These are phyloP conservation scores for Pyricularia pennisetigena DNA, from an alignment of 2,329 filamentous ascomycete genomes.

Conservation along the genomic window DNA sequence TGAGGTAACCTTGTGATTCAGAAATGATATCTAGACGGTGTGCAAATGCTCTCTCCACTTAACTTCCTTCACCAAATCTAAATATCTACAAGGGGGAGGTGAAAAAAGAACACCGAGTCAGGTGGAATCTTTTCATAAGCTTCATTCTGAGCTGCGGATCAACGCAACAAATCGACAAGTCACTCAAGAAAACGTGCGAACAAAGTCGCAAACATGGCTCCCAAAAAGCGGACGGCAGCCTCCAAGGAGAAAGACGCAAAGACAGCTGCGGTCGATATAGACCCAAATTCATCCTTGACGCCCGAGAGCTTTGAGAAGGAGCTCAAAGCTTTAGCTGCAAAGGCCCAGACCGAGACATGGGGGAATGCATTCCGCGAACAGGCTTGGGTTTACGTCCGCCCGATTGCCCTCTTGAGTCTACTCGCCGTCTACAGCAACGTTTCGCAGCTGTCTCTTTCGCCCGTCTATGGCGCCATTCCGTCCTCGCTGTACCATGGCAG, in stretches of 20 bases:
- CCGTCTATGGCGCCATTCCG: constrained; percentile 81
- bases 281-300: constrained; percentile 28
- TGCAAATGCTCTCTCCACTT: neutral
- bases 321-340: constrained; percentile 38
- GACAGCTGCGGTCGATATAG: constrained; percentile 9
- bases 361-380: constrained; percentile 25
- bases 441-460: constrained; percentile 69
- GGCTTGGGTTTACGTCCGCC: constrained; percentile 28
- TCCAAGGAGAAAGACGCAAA: neutral
- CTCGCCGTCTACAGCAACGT: constrained; percentile 57
- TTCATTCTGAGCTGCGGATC: neutral
- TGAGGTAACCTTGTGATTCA: neutral
- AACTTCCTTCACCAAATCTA: neutral
- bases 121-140: neutral
- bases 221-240: constrained; percentile 5
- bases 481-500: constrained; percentile 61
- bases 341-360: constrained; percentile 26
- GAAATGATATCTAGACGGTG: neutral
- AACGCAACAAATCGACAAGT: neutral
- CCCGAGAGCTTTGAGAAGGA: constrained; percentile 45
- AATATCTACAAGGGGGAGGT: neutral
- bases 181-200: neutral
- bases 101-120: neutral
- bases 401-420: constrained; percentile 38
- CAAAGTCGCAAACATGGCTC: constrained; percentile 7